A percentile compares a stretch with the other conserved stretches of the same genome.
These are phyloP conservation scores for Aeminium ludgeri DNA, from an alignment of 495 filamentous ascomycete genomes.

Conservation along the genomic window DNA sequence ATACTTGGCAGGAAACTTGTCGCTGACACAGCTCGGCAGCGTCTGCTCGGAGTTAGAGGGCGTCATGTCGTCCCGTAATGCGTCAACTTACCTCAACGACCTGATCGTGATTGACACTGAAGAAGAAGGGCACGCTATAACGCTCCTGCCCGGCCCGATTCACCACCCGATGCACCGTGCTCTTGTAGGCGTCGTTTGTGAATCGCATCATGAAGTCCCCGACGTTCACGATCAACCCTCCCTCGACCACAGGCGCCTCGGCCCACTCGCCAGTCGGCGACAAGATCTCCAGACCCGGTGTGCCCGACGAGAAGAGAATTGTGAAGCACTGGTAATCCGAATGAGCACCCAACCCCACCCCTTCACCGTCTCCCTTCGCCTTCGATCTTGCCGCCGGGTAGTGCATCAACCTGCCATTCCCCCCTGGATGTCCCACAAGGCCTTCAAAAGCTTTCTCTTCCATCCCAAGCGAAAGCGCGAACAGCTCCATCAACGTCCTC, in stretches of 20 bases:
- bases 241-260: constrained; percentile 23
- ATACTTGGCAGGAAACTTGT: constrained; percentile 14
- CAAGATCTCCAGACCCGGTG: constrained; percentile 32
- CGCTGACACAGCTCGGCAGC: constrained; percentile 16
- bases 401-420: too few relatives aligned
- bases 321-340: constrained; percentile 29
- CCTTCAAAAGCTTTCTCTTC: constrained; percentile 57
- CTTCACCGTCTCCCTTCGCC: constrained; percentile 7
- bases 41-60: constrained; percentile 6
- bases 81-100: constrained; percentile 19
- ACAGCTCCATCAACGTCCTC: constrained; percentile 23
- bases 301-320: constrained; percentile 24
- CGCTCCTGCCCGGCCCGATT: constrained; percentile 23
- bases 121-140: constrained; percentile 30
- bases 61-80: too few relatives aligned
- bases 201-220: constrained; percentile 30
- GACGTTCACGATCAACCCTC: constrained; percentile 28
- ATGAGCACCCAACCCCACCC: constrained; percentile 30
- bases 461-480: constrained; percentile 47
- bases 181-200: constrained; percentile 29
- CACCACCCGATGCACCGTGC: constrained; percentile 25
- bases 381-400: too few relatives aligned
- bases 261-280: constrained; percentile 20
- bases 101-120: constrained; percentile 26
- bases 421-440: constrained; percentile 44